A percentile compares a stretch with the other conserved stretches of the same genome.
Conservation (phyloP, 2,329 filamentous ascomycete species). For the Pseudogymnoascus sp. region DNA sequence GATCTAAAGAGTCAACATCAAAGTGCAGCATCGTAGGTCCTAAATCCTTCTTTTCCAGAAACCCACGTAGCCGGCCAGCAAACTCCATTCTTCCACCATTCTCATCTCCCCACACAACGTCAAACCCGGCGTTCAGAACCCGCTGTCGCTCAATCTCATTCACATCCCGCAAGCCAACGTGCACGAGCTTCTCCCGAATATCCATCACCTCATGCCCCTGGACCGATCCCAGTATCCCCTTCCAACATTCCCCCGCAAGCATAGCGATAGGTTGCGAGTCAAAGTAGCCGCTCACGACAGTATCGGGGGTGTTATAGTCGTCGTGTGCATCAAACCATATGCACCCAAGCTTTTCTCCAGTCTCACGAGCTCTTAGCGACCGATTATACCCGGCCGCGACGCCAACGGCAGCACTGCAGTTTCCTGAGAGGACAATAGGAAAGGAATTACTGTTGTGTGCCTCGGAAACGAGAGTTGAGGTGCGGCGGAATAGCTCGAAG, state of each 20-base stretch:
- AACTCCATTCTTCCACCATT: slow-evolving; percentile 18
- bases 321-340: slow-evolving; percentile 40
- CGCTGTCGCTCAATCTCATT: slow-evolving; percentile 25
- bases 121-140: slow-evolving; percentile 28
- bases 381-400: slow-evolving; percentile 30
- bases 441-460: slow-evolving; percentile 28
- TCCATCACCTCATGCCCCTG: slow-evolving; percentile 24
- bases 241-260: slow-evolving; percentile 31
- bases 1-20: slow-evolving; percentile 32
- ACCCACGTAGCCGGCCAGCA: slow-evolving; percentile 13
- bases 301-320: slow-evolving; percentile 33
- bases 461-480: slow-evolving; percentile 27
- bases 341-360: slow-evolving; percentile 25
- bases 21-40: slow-evolving; percentile 29
- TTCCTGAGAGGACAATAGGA: slow-evolving; percentile 34
- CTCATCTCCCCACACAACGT: slow-evolving; percentile 27
- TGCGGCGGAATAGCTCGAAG: slow-evolving; percentile 35
- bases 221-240: slow-evolving; percentile 28
- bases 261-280: slow-evolving; percentile 34
- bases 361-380: background rate
- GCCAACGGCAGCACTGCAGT: slow-evolving; percentile 33
- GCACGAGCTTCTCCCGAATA: slow-evolving; percentile 21
- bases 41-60: slow-evolving; percentile 14
- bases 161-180: slow-evolving; percentile 27
- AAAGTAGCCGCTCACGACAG: slow-evolving; percentile 32